These are phyloP conservation scores for Prosopis cineraria DNA, from an alignment of 306 rosid species.

Conservation along the genomic window DNA sequence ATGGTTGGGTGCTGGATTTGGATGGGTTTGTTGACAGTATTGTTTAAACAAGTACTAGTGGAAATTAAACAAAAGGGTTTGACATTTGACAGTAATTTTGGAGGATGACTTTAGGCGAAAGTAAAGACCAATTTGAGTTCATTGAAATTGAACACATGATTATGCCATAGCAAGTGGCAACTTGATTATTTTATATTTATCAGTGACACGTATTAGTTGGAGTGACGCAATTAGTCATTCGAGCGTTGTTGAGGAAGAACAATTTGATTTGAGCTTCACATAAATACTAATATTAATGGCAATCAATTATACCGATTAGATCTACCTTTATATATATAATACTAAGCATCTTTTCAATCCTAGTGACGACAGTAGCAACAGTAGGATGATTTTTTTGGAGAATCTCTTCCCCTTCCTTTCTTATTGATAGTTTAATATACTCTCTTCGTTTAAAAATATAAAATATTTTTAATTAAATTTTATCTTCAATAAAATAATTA, in stretches of 20 bases:
- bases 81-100: slow-evolving; percentile 25
- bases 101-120: slow-evolving; percentile 21
- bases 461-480: too few species aligned
- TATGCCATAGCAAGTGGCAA: slow-evolving; percentile 19
- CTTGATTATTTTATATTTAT: slow-evolving; percentile 11
- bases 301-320: not conserved
- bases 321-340: not conserved
- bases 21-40: slow-evolving; percentile 37
- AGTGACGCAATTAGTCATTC: not conserved
- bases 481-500: too few species aligned
- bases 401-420: slow-evolving; percentile 21
- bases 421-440: too few species aligned
- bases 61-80: slow-evolving; percentile 26
- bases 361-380: slow-evolving; percentile 53
- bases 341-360: slow-evolving; percentile 53
- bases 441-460: too few species aligned
- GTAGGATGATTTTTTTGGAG: slow-evolving; percentile 30
- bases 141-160: not conserved
- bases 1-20: not conserved
- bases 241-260: slow-evolving; percentile 33
- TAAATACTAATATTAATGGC: not conserved
- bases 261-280: not conserved
- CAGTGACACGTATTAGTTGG: slow-evolving; percentile 38
- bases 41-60: slow-evolving; percentile 15
- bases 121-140: not conserved